Conservation (phyloP, 2,329 filamentous ascomycete species). For the Colletotrichum eremochloae region DNA sequence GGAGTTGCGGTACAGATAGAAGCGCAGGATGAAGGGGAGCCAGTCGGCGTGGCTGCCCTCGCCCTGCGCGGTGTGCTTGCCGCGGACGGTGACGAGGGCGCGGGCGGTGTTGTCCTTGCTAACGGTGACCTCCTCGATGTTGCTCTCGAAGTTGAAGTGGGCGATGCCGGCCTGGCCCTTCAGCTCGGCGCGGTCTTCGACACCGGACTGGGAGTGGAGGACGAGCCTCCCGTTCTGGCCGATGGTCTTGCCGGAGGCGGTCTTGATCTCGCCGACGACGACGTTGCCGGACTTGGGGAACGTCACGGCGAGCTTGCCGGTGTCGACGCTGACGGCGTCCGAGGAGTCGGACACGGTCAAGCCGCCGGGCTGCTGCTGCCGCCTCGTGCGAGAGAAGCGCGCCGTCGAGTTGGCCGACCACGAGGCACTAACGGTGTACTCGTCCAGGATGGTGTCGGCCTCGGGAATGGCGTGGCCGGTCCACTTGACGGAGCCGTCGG, state of each 20-base stretch:
- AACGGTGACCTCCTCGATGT: constrained; percentile 64
- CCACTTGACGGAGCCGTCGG: constrained; percentile 73
- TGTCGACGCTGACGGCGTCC: constrained; percentile 55
- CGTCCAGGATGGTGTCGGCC: constrained; percentile 54
- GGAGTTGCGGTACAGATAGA: constrained; percentile 71
- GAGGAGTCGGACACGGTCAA: constrained; percentile 44
- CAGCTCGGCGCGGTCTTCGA: constrained; percentile 57
- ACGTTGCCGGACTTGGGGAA: constrained; percentile 59
- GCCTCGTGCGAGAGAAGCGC: constrained; percentile 30
- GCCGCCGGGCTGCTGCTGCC: constrained; percentile 47
- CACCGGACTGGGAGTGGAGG: constrained; percentile 64
- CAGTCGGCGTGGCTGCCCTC: constrained; percentile 57
- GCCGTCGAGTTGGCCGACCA: constrained; percentile 45
- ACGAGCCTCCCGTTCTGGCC: constrained; percentile 64
- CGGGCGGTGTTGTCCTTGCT: constrained; percentile 57
- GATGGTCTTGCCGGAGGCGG: constrained; percentile 56
- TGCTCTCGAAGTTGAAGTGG: constrained; percentile 62
- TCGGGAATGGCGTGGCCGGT: constrained; percentile 67
- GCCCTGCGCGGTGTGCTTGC: constrained; percentile 52
- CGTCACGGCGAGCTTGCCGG: constrained; percentile 57
- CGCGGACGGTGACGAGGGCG: constrained; percentile 61
- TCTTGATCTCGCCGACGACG: constrained; percentile 57
- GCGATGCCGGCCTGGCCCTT: constrained; percentile 53
- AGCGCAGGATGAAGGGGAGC: constrained; percentile 68
- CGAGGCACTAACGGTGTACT: constrained; percentile 54